Evolutionary conservation across 2,329 filamentous ascomycete genomes (phyloP).

Genomic region (Helminthosporium solani): DNA sequence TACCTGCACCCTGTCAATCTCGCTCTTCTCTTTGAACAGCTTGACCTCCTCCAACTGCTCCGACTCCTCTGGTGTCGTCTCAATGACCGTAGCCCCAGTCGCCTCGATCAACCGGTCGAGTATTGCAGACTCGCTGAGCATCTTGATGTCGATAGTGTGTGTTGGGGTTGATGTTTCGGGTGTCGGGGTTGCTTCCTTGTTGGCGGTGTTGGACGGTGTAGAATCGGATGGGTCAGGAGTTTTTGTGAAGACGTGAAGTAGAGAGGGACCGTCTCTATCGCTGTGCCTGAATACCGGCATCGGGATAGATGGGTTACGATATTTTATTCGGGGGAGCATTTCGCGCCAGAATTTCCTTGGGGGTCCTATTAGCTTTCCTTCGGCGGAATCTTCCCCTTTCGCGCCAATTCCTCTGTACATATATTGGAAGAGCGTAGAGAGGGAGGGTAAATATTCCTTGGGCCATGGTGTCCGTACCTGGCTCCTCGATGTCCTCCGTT

Average conservation of each 20-base stretch:
- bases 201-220: conserved; percentile 21
- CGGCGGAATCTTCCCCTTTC: no score
- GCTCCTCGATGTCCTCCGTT: conserved; percentile 71
- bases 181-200: conserved; percentile 24
- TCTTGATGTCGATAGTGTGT: conserved; percentile 59
- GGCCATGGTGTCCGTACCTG: conserved; percentile 53
- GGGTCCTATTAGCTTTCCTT: neutral
- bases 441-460: no score
- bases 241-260: conserved; percentile 32
- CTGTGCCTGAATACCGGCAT: conserved; percentile 76
- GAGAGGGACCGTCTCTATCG: conserved; percentile 42
- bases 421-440: no score
- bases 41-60: conserved; percentile 59
- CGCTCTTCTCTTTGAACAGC: conserved; percentile 54
- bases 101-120: conserved; percentile 61
- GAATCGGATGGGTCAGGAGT: conserved; percentile 15
- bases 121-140: conserved; percentile 62
- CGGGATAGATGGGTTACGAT: conserved; percentile 81
- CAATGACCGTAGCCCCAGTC: conserved; percentile 60
- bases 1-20: conserved; percentile 57
- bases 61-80: conserved; percentile 61
- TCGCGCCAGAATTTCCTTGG: conserved; percentile 83
- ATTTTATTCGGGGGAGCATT: conserved; percentile 85
- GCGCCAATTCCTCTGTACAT: no score
- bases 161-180: conserved; percentile 41